Base-by-base conservation (phyloP, 116 monocot species). In the Zostera marina region DNA sequence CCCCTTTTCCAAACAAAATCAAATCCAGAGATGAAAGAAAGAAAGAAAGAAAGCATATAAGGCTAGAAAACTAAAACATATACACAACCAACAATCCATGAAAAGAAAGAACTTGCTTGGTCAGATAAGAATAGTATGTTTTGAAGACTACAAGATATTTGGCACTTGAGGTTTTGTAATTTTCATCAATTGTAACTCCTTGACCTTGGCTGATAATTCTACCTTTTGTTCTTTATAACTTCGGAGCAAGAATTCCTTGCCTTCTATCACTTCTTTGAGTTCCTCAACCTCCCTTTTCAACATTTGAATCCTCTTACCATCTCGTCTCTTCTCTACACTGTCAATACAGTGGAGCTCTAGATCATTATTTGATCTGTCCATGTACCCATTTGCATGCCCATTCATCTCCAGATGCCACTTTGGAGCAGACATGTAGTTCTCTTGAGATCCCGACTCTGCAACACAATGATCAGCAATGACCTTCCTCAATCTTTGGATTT, bases 141-240 rank as follows among this genome's bases (percentile, higher is more conserved):
- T 1, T 4, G 41, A 62, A 63, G 17, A 58, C 68, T 80, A 83
- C 76, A 93, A 77, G 22, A 88, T 88, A 65, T 73, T 77, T 0
- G 81, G 84, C 24, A 84, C 69, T 47, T 84, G 77, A 47, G 73
- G 60, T 7, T 2, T 32, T 32, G 32, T 32, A 32, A 32, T 32
- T 32, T 70, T 68, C 66, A 59, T 88, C 47, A 58, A 62, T 69
- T 88, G 79, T 74, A 94, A 59, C 63, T 84, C 88, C 52, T 85
- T 79, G 9, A 94, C 68, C 61, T 81, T 84, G 12, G 79, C 60
- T 47, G 66, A 68, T 26, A 94, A 76, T 54, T 94, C 85, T 19
- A 71, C 62, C 61, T 84, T 88, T 69, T 94, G 84, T 61, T 94
- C 94, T 64, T 82, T 88, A 77, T 94, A 88, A 68, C 69, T 94